phyloP scores from a whole-genome alignment of 2,329 filamentous ascomycete species.

The Apiospora sp. region DNA sequence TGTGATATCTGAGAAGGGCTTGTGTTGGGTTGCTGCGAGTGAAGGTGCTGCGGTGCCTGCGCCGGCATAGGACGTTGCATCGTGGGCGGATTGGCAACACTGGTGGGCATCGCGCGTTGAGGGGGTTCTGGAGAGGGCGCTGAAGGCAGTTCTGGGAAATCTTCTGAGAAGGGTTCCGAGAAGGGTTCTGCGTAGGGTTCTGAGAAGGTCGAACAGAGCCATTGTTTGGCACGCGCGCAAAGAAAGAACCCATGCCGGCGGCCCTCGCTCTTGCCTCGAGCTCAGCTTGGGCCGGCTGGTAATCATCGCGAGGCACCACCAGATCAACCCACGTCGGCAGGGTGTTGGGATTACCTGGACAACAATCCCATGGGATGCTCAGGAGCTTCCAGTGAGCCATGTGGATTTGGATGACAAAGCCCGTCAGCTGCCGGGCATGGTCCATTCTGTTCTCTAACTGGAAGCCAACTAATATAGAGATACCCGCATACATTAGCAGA shows the following conservation, averaged over 20 bases:
- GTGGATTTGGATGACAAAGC: conserved; percentile 5
- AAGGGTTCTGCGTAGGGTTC: neutral
- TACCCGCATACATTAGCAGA: neutral
- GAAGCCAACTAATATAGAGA: neutral
- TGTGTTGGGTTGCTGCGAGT: neutral
- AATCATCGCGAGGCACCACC: neutral
- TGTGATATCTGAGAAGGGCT: neutral
- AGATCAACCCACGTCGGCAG: neutral
- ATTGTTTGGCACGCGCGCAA: no score
- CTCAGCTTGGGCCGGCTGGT: neutral
- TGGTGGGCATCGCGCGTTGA: neutral
- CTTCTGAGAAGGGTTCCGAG: no score
- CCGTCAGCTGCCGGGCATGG: neutral
- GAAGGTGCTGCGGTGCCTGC: neutral
- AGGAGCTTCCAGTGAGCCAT: neutral
- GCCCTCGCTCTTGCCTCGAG: neutral
- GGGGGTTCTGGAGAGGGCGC: no score
- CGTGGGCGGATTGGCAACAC: neutral
- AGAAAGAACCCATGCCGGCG: neutral
- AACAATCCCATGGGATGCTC: neutral
- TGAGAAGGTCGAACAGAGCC: neutral
- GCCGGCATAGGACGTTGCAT: neutral
- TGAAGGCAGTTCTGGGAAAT: no score
- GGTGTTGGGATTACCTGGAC: neutral
- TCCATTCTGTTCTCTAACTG: neutral